phyloP scores from a whole-genome alignment of 768 basidiomycete genomes.

The Termitomyces sp. region DNA sequence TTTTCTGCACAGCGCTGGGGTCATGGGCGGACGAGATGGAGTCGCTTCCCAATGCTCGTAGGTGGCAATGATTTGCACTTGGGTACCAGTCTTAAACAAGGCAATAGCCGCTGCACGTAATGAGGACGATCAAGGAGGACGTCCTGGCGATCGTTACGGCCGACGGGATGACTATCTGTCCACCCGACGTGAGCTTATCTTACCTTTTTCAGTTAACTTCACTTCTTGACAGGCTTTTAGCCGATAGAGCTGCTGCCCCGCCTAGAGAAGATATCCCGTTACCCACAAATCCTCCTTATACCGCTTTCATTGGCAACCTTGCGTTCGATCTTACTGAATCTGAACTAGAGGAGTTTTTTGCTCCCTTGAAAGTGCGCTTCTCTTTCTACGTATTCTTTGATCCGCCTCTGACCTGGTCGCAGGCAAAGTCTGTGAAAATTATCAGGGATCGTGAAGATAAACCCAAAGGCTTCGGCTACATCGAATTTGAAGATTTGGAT shows the following conservation, averaged over 20 bases:
- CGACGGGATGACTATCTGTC: constrained; percentile 64
- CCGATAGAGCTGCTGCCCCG: constrained; percentile 51
- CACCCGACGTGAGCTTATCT: constrained; percentile 50
- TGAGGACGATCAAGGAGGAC: constrained; percentile 56
- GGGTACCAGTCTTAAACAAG: constrained; percentile 9
- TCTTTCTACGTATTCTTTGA: neutral
- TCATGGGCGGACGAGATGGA: constrained; percentile 99
- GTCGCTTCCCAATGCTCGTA: constrained; percentile 87
- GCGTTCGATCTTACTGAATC: constrained; percentile 86
- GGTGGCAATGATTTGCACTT: constrained; percentile 30
- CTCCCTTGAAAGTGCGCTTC: constrained; percentile 49
- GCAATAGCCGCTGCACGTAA: constrained; percentile 61
- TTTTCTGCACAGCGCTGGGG: constrained; percentile 57
- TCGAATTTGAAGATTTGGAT: constrained; percentile 89
- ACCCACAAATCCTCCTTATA: constrained; percentile 93
- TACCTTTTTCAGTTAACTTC: neutral
- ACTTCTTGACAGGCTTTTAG: constrained; percentile 25
- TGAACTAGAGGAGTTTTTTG: constrained; percentile 82
- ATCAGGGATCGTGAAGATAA: constrained; percentile 92
- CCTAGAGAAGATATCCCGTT: constrained; percentile 91
- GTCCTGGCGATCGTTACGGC: constrained; percentile 50
- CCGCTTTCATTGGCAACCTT: constrained; percentile 95
- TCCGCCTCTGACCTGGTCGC: constrained; percentile 2
- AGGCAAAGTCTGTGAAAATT: constrained; percentile 87
- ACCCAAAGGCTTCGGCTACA: constrained; percentile 97